Evolutionary conservation across 345 rosid species (phyloP).

Genomic region (Barbarea vulgaris): DNA sequence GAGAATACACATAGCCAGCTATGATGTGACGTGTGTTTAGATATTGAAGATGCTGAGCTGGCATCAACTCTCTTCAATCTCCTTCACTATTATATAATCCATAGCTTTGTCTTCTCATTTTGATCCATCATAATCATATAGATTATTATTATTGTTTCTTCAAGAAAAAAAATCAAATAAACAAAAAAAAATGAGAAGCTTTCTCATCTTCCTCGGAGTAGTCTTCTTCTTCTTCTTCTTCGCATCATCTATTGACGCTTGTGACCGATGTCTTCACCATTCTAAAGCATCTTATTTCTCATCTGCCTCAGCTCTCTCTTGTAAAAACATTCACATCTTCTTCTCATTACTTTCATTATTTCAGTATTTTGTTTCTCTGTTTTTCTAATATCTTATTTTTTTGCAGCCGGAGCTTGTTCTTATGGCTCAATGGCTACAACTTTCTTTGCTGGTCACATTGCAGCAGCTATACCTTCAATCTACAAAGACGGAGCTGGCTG

Average conservation of each 20-base stretch:
- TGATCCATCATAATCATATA: too few species aligned
- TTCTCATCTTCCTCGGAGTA: conserved; percentile 26
- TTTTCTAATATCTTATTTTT: conserved; percentile 23
- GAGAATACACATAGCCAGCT: conserved; percentile 9
- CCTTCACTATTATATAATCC: conserved; percentile 13
- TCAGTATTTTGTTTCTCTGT: conserved; percentile 18
- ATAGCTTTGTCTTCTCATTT: conserved; percentile 4
- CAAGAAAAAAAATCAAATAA: background rate
- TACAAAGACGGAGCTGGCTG: conserved; percentile 89
- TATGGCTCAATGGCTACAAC: conserved; percentile 72
- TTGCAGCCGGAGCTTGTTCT: conserved; percentile 92
- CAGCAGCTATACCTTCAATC: conserved; percentile 69
- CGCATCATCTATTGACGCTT: conserved; percentile 56
- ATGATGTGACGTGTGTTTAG: conserved; percentile 26
- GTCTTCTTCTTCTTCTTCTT: conserved; percentile 43
- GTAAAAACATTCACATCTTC: conserved; percentile 44
- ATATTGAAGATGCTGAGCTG: conserved; percentile 33
- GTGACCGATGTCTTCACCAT: conserved; percentile 82
- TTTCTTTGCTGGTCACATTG: conserved; percentile 70
- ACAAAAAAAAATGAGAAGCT: conserved; percentile 43
- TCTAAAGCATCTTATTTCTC: conserved; percentile 76
- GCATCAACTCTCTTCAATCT: conserved; percentile 17
- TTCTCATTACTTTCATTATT: background rate
- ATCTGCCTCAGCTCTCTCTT: conserved; percentile 63
- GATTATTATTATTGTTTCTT: background rate